Percentiles rank a stretch among this genome's conserved stretches.
These are phyloP conservation scores for Allomyces javanicus DNA, from an alignment of 192 early-diverging fungal genomes.

Conservation along the genomic window DNA sequence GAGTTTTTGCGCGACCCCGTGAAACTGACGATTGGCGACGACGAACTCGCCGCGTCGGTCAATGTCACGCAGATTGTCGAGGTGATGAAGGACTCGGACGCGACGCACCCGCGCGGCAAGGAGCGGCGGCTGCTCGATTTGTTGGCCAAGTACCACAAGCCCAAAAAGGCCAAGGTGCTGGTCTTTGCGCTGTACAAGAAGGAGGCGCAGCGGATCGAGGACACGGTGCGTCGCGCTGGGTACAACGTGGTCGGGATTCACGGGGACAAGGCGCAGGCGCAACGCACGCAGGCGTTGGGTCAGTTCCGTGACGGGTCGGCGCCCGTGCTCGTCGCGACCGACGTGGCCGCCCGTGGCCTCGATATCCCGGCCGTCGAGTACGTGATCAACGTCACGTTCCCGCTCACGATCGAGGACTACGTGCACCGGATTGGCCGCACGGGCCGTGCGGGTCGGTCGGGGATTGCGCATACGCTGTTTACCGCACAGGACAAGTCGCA, in stretches of 20 bases:
- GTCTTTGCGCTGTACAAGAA: constrained; percentile 95
- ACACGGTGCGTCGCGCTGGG: constrained; percentile 67
- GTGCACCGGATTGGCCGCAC: constrained; percentile 90
- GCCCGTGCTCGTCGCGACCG: constrained; percentile 95
- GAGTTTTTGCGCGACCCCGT: constrained; percentile 87
- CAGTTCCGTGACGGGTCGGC: constrained; percentile 74
- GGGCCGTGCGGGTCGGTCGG: constrained; percentile 78
- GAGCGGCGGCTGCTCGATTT: constrained; percentile 8
- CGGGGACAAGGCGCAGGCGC: constrained; percentile 86
- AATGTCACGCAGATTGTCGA: constrained; percentile 83
- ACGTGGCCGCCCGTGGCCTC: constrained; percentile 88
- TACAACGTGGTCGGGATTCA: constrained; percentile 89
- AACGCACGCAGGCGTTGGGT: constrained; percentile 88
- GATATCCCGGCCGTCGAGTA: constrained; percentile 82
- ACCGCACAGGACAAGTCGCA: constrained; percentile 72
- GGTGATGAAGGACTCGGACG: constrained; percentile 60
- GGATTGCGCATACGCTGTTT: constrained; percentile 83
- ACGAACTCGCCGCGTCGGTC: constrained; percentile 80
- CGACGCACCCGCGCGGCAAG: constrained; percentile 30
- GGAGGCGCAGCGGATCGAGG: constrained; percentile 72
- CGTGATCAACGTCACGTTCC: constrained; percentile 93
- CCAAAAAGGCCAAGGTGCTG: constrained; percentile 66
- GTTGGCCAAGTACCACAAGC: constrained; percentile 64
- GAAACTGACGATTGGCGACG: constrained; percentile 88
- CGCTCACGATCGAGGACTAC: constrained; percentile 89